A percentile compares a stretch with the other conserved stretches of the same genome.
Conservation (phyloP, 2,329 filamentous ascomycete species). For the Taxawa tesnikishii region DNA sequence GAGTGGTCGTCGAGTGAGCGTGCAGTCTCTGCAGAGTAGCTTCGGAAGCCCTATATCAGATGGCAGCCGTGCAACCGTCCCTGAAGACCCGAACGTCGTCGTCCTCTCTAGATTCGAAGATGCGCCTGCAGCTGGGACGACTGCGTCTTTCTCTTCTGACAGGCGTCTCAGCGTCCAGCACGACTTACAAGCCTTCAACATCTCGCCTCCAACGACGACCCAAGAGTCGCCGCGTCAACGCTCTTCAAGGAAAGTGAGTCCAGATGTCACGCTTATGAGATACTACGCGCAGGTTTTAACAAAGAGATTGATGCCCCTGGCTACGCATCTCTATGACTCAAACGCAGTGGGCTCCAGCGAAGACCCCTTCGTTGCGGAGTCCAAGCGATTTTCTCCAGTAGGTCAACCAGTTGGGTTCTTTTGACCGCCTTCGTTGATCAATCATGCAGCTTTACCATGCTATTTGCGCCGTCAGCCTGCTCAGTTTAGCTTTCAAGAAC, state of each 20-base stretch:
- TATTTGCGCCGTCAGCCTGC: slow-evolving; percentile 45
- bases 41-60: slow-evolving; percentile 2
- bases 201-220: too few relatives aligned
- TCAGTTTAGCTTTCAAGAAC: slow-evolving; percentile 37
- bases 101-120: slow-evolving; percentile 41
- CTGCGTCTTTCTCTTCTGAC: slow-evolving; percentile 5
- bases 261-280: slow-evolving; percentile 9
- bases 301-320: slow-evolving; percentile 7
- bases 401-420: slow-evolving; percentile 13
- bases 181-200: slow-evolving; percentile 4
- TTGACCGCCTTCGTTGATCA: neutral
- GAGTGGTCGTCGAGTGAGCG: slow-evolving; percentile 17
- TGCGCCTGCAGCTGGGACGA: slow-evolving; percentile 9
- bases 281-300: slow-evolving; percentile 9
- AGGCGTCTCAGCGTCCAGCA: slow-evolving; percentile 8
- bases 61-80: neutral
- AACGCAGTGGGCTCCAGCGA: slow-evolving; percentile 1
- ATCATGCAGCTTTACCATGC: slow-evolving; percentile 39
- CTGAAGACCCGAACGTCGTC: slow-evolving; percentile 34
- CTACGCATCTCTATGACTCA: slow-evolving; percentile 3
- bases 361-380: slow-evolving; percentile 19
- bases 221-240: too few relatives aligned
- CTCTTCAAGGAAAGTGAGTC: neutral
- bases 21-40: slow-evolving; percentile 5
- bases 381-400: slow-evolving; percentile 38